phyloP scores from a whole-genome alignment of 208 protist genomes.

The Paratrypanosoma confusum region DNA sequence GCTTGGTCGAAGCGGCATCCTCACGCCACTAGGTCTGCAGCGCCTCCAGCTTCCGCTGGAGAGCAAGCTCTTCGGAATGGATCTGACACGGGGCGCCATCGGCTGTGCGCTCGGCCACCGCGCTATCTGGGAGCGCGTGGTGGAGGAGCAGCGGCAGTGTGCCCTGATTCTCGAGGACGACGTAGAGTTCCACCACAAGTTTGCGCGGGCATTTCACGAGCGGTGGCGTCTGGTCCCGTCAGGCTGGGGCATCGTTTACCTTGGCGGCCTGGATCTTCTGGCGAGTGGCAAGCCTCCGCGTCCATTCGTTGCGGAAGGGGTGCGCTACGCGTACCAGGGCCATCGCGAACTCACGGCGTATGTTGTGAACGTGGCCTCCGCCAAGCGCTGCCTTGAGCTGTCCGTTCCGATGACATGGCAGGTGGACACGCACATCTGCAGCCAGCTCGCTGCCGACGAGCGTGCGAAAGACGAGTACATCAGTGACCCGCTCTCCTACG shows the following conservation, averaged over 20 bases:
- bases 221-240: conserved; percentile 53
- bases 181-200: conserved; percentile 75
- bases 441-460: conserved; percentile 29
- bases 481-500: conserved; percentile 77
- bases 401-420: conserved; percentile 85
- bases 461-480: conserved; percentile 71
- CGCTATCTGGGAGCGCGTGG: conserved; percentile 64
- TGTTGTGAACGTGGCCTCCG: conserved; percentile 55
- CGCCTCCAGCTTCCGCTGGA: conserved; percentile 59
- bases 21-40: conserved; percentile 64
- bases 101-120: conserved; percentile 81
- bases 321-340: conserved; percentile 71
- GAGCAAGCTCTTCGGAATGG: conserved; percentile 87
- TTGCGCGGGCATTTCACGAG: conserved; percentile 33
- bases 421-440: conserved; percentile 85
- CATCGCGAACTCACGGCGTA: conserved; percentile 87
- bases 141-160: conserved; percentile 14
- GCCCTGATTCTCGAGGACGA: conserved; percentile 85
- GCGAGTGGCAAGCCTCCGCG: conserved; percentile 59
- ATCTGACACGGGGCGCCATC: conserved; percentile 79
- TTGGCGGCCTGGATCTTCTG: conserved; percentile 82
- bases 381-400: conserved; percentile 65
- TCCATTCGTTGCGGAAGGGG: conserved; percentile 67
- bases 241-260: conserved; percentile 84
- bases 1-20: conserved; percentile 27